Evolutionary conservation across 169 alveolate genomes (phyloP).

Genomic region (Plasmodium sp.): DNA sequence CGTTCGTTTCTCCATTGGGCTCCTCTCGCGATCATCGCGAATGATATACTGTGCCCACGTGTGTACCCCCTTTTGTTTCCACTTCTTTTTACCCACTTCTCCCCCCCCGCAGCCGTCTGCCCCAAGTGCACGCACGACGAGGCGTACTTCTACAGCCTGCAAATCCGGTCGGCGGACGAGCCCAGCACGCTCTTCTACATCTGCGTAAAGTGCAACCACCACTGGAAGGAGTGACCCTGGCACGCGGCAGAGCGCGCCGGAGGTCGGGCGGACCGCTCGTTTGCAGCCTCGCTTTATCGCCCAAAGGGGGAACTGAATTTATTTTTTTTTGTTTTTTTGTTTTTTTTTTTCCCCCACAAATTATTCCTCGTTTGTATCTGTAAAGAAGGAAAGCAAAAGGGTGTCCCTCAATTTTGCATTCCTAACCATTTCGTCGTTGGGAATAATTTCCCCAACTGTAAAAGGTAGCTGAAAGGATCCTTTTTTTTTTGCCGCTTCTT

Average conservation of each 20-base stretch:
- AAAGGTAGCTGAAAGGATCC: neutral
- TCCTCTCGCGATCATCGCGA: neutral
- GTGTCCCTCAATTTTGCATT: neutral
- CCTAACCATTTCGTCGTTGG: neutral
- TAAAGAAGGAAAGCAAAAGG: neutral
- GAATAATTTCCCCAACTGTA: neutral
- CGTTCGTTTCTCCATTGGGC: neutral
- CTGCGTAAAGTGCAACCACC: slow-evolving; percentile 82
- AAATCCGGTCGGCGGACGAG: slow-evolving; percentile 88
- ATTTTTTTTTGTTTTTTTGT: too few species aligned
- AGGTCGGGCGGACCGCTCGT: neutral
- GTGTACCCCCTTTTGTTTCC: neutral
- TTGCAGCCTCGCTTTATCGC: neutral
- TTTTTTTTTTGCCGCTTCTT: neutral
- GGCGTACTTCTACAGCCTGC: slow-evolving; percentile 86
- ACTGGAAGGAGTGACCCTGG: slow-evolving; percentile 82
- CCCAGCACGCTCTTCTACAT: slow-evolving; percentile 85
- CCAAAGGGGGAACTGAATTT: neutral
- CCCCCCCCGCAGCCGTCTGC: slow-evolving; percentile 79
- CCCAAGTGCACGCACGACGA: slow-evolving; percentile 86
- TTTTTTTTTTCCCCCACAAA: neutral
- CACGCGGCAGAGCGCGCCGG: neutral
- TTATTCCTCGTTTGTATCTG: neutral
- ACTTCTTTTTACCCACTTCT: neutral
- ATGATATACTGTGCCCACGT: neutral